Evolutionary conservation across 2,329 filamentous ascomycete genomes (phyloP).

Genomic region (Aspergillus ochraceoroseus): DNA sequence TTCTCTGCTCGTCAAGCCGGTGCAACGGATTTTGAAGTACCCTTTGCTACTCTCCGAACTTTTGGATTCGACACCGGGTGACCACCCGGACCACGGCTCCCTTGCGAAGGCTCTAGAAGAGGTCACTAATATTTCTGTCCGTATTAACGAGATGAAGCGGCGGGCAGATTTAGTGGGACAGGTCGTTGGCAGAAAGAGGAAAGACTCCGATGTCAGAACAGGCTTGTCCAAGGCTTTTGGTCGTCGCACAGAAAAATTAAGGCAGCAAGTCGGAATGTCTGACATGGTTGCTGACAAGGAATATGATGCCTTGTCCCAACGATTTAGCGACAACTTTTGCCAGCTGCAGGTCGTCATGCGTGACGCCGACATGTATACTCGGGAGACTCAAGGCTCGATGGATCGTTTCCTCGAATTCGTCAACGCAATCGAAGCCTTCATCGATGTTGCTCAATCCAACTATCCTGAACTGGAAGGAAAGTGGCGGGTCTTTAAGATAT

Average conservation of each 20-base stretch:
- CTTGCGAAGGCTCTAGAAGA: constrained; percentile 71
- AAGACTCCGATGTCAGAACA: constrained; percentile 81
- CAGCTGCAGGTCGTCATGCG: constrained; percentile 86
- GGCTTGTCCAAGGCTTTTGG: constrained; percentile 85
- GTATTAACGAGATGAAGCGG: constrained; percentile 93
- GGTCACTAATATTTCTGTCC: constrained; percentile 55
- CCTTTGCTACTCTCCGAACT: constrained; percentile 78
- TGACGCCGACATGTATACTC: constrained; percentile 88
- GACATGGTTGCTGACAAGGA: constrained; percentile 71
- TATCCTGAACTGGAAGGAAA: constrained; percentile 87
- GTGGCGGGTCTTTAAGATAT: constrained; percentile 86
- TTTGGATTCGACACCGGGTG: constrained; percentile 68
- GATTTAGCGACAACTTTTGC: constrained; percentile 87
- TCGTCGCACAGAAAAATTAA: constrained; percentile 80
- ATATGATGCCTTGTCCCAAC: constrained; percentile 76
- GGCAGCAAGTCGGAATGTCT: constrained; percentile 60
- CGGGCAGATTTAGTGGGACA: constrained; percentile 88
- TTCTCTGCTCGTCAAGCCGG: constrained; percentile 93
- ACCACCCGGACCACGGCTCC: constrained; percentile 73
- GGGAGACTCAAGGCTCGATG: constrained; percentile 74
- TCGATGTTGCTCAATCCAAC: constrained; percentile 62
- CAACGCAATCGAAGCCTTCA: constrained; percentile 74
- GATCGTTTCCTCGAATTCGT: constrained; percentile 75
- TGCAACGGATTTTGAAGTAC: constrained; percentile 91
- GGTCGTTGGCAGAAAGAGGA: constrained; percentile 77